These are phyloP conservation scores for Penicillium sp. DNA, from an alignment of 2,329 filamentous ascomycete species.

Conservation along the genomic window DNA sequence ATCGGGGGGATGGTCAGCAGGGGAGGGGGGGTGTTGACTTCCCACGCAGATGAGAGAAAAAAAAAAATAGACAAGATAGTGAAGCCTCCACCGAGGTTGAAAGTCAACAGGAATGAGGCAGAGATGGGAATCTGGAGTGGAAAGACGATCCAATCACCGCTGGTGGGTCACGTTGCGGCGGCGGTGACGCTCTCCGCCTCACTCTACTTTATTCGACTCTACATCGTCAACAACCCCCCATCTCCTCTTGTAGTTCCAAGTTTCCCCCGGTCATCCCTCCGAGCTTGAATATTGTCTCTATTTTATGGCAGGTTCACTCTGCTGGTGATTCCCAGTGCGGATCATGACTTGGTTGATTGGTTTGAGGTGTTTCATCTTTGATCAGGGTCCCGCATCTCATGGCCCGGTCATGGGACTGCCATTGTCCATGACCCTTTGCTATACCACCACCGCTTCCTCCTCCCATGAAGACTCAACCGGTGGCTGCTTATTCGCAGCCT, in stretches of 20 bases:
- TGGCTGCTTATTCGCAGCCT: background rate
- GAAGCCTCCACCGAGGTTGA: conserved; percentile 2
- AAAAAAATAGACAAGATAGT: conserved; percentile 10
- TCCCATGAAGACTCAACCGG: background rate
- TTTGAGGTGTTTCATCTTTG: conserved; percentile 4
- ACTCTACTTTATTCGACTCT: background rate
- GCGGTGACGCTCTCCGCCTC: conserved; percentile 1
- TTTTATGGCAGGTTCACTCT: background rate
- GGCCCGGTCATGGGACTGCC: conserved; percentile 24
- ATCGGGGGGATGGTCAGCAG: background rate
- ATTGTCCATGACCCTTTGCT: background rate
- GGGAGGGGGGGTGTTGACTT: conserved; percentile 21
- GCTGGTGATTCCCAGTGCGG: background rate
- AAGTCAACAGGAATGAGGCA: conserved; percentile 5
- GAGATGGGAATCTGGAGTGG: conserved; percentile 22
- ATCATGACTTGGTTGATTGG: background rate
- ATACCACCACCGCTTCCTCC: background rate
- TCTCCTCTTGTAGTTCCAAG: background rate
- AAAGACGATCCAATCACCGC: conserved; percentile 28
- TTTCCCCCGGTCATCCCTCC: background rate
- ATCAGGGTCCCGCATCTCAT: conserved; percentile 25
- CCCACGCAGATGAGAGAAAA: conserved; percentile 20
- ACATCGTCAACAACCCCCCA: background rate
- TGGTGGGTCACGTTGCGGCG: conserved; percentile 28
- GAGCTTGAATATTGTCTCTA: background rate